A percentile compares a stretch with the other conserved stretches of the same genome.
These are phyloP conservation scores for Circinella minor DNA, from an alignment of 371 early-diverging fungal genomes.

Conservation along the genomic window DNA sequence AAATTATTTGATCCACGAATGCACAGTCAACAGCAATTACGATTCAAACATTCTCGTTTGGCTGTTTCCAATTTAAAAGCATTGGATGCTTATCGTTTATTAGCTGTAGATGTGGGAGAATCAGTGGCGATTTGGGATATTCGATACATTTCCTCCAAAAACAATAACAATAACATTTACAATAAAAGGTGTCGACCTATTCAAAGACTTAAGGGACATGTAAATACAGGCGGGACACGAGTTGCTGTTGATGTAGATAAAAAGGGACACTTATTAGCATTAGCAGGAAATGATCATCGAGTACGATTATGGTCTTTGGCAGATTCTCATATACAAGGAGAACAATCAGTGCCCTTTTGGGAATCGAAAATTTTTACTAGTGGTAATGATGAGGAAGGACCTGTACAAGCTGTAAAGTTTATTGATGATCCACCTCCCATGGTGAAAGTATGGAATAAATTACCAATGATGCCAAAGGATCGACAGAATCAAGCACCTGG, in stretches of 20 bases:
- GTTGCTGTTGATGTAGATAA: slow-evolving; percentile 31
- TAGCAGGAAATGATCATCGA: slow-evolving; percentile 25
- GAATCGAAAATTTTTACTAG: slow-evolving; percentile 17
- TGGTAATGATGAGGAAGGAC: not conserved
- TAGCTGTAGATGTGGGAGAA: slow-evolving; percentile 27
- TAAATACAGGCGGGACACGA: slow-evolving; percentile 17
- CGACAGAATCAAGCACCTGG: slow-evolving; percentile 12
- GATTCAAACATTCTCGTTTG: slow-evolving; percentile 14
- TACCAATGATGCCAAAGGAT: not conserved
- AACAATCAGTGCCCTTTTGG: slow-evolving; percentile 28
- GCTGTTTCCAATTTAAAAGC: slow-evolving; percentile 26
- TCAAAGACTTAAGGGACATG: slow-evolving; percentile 26
- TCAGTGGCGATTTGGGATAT: slow-evolving; percentile 33
- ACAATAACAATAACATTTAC: not conserved
- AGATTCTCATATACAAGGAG: not conserved
- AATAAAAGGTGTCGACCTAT: slow-evolving; percentile 15
- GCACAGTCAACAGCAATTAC: not conserved
- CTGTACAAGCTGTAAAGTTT: slow-evolving; percentile 30
- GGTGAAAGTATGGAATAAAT: not conserved
- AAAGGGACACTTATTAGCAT: slow-evolving; percentile 20
- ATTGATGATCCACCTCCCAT: slow-evolving; percentile 14
- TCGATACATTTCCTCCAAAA: slow-evolving; percentile 7
- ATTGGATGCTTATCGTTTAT: slow-evolving; percentile 18
- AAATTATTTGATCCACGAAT: slow-evolving; percentile 14
- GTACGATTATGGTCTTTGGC: slow-evolving; percentile 36